Conservation (phyloP, 345 rosid genomes). For the Salix viminalis region DNA sequence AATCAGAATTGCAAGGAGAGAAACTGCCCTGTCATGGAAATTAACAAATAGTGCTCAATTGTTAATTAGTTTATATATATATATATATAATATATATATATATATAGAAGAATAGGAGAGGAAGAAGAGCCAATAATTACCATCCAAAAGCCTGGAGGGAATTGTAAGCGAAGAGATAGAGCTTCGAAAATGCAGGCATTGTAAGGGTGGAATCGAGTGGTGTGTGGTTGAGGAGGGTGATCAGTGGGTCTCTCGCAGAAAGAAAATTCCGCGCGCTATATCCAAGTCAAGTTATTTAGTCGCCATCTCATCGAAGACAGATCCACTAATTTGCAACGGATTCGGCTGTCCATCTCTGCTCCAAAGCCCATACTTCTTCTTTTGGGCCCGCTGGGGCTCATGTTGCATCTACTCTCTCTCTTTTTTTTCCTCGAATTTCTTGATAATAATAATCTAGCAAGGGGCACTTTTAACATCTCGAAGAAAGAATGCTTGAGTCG, state of each 20-base stretch:
- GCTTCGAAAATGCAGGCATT: constrained; percentile 21
- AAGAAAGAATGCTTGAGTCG: no score
- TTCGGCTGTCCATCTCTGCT: neutral
- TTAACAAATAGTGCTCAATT: neutral
- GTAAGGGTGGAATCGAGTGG: neutral
- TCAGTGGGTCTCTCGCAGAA: neutral
- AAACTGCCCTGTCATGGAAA: constrained; percentile 38
- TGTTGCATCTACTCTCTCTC: no score
- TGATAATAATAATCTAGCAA: no score
- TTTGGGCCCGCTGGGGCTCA: neutral
- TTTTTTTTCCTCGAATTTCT: no score
- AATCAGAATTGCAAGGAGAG: constrained; percentile 40
- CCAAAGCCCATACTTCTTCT: neutral
- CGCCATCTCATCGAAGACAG: no score
- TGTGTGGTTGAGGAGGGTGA: neutral
- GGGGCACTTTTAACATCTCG: no score
- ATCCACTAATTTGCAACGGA: neutral
- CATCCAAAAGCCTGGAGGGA: constrained; percentile 64
- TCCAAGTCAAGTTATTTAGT: neutral
- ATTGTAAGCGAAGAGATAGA: constrained; percentile 70
- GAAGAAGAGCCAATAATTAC: constrained; percentile 20
- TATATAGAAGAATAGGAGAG: neutral
- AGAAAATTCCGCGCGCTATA: neutral
- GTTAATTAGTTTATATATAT: neutral
- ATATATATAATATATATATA: neutral